A percentile compares a stretch with the other conserved stretches of the same genome.
These are phyloP conservation scores for Anethum foeniculum DNA, from an alignment of 140 eudicot genomes.

Conservation along the genomic window DNA sequence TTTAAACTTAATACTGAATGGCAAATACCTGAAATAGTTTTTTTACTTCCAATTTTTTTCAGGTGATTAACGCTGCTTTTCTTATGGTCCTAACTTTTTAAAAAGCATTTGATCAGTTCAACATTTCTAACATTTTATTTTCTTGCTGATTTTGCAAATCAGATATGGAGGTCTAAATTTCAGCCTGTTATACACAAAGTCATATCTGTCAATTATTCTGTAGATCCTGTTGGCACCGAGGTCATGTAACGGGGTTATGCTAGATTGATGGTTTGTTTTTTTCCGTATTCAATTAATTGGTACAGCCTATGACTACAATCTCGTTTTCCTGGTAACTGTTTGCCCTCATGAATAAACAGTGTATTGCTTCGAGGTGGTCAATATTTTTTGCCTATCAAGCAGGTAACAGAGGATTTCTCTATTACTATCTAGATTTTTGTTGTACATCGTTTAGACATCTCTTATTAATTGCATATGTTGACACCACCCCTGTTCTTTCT, in stretches of 20 bases:
- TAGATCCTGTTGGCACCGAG: constrained; percentile 86
- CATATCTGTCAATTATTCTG: constrained; percentile 50
- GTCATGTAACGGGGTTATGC: constrained; percentile 50
- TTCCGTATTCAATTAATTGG: constrained; percentile 10
- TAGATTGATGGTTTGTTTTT: constrained; percentile 25
- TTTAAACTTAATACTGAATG: background rate
- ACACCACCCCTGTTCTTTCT: background rate
- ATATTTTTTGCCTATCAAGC: constrained; percentile 23
- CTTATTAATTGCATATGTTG: background rate
- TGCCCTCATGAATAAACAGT: constrained; percentile 20
- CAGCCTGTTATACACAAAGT: constrained; percentile 49
- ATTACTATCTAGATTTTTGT: background rate
- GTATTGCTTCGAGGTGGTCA: constrained; percentile 19
- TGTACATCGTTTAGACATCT: background rate
- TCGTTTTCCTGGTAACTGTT: constrained; percentile 2
- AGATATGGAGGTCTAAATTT: constrained; percentile 75
- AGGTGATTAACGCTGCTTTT: background rate
- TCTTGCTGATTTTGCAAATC: constrained; percentile 20
- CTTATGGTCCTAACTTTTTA: background rate
- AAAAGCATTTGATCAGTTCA: background rate
- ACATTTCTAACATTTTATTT: background rate
- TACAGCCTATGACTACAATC: background rate
- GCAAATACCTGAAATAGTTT: background rate
- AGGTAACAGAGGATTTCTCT: constrained; percentile 12
- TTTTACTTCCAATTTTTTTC: background rate